These are phyloP conservation scores for Diplodia corticola DNA, from an alignment of 2,329 filamentous ascomycete genomes.

Conservation along the genomic window DNA sequence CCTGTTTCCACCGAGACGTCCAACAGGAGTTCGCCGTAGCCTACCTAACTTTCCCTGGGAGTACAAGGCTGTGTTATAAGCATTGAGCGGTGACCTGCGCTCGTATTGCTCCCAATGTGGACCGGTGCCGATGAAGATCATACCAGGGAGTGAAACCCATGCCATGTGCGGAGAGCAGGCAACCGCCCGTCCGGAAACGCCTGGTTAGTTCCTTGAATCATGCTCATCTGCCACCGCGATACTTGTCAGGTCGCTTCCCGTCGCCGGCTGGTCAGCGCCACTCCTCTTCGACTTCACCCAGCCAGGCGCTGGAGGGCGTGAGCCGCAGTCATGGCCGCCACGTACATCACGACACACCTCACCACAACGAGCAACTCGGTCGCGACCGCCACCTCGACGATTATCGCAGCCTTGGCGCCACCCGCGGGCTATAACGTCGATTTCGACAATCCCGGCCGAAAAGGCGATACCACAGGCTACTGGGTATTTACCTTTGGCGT, in stretches of 20 bases:
- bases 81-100: neutral
- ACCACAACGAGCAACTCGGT: neutral
- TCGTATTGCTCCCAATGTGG: neutral
- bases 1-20: neutral
- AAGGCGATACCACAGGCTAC: conserved; percentile 28
- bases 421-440: conserved; percentile 33
- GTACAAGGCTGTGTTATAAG: neutral
- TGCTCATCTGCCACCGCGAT: neutral
- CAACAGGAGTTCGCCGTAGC: neutral
- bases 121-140: neutral
- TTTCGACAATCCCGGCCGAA: conserved; percentile 32
- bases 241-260: neutral
- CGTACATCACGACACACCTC: neutral
- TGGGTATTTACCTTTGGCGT: conserved; percentile 29
- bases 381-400: conserved; percentile 1
- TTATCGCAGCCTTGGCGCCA: conserved; percentile 25
- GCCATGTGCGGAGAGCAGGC: neutral
- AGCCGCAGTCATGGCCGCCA: conserved; percentile 1
- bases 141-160: conserved; percentile 1
- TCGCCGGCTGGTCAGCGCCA: neutral
- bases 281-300: neutral
- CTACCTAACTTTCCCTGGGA: neutral
- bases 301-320: conserved; percentile 1
- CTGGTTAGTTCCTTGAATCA: neutral
- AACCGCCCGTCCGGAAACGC: neutral